A percentile compares a stretch with the other conserved stretches of the same genome.
These are phyloP conservation scores for Phialophora macrospora DNA, from an alignment of 2,329 filamentous ascomycete species.

Conservation along the genomic window DNA sequence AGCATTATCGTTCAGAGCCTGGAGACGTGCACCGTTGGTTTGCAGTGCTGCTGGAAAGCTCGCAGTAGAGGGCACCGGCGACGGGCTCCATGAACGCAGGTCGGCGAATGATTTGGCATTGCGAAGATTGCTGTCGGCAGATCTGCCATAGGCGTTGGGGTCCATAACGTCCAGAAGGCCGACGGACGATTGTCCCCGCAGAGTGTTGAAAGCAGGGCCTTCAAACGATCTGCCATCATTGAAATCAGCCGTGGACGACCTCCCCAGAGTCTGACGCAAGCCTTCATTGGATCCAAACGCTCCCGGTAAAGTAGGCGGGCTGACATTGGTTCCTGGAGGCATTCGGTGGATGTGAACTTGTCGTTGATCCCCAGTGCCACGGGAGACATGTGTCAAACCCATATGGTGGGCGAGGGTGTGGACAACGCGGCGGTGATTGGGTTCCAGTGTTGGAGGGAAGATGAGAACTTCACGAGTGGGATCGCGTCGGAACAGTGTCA, in stretches of 20 bases:
- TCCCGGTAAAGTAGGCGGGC: constrained; percentile 58
- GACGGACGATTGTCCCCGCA: constrained; percentile 76
- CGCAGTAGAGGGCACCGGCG: constrained; percentile 84
- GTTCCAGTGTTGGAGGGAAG: constrained; percentile 79
- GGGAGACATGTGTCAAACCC: constrained; percentile 87
- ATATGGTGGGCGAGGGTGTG: constrained; percentile 96
- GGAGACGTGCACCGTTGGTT: constrained; percentile 66
- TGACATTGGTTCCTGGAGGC: constrained; percentile 58
- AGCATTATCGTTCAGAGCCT: constrained; percentile 60
- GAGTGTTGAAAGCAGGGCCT: constrained; percentile 65
- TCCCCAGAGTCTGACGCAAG: constrained; percentile 81
- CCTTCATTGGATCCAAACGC: constrained; percentile 70
- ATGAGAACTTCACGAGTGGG: constrained; percentile 76
- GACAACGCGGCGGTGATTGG: constrained; percentile 83
- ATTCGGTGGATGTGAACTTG: constrained; percentile 82
- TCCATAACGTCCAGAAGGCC: constrained; percentile 85
- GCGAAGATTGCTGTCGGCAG: constrained; percentile 71
- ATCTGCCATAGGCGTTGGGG: constrained; percentile 69
- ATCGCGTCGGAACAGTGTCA: constrained; percentile 86
- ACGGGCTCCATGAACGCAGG: constrained; percentile 90
- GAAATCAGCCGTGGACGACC: constrained; percentile 97
- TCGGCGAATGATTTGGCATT: constrained; percentile 97
- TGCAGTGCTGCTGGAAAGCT: constrained; percentile 76
- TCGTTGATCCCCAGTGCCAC: constrained; percentile 82
- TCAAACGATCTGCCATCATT: constrained; percentile 77